Evolutionary conservation across 805 yeast species (phyloP).

Genomic region (Komagataella pastoris): DNA sequence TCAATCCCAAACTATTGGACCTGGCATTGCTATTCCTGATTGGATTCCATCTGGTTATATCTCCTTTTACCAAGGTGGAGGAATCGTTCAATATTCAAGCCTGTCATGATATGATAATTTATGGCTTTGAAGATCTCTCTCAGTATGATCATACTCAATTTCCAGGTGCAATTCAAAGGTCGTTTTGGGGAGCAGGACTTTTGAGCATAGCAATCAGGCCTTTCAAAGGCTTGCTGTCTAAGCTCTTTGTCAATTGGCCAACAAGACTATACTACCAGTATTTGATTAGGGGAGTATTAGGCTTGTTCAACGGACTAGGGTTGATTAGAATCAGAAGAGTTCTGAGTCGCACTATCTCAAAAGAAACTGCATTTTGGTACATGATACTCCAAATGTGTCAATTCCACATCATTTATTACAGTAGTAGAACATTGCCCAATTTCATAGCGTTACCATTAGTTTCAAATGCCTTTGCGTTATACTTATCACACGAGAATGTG

Average conservation of each 20-base stretch:
- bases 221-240: constrained; percentile 6
- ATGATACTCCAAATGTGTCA: constrained; percentile 46
- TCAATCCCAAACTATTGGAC: constrained; percentile 5
- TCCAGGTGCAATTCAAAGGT: constrained; percentile 85
- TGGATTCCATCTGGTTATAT: constrained; percentile 31
- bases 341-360: constrained; percentile 12
- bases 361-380: constrained; percentile 39
- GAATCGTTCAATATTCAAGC: constrained; percentile 91
- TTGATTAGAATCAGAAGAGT: constrained; percentile 37
- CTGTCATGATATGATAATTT: constrained; percentile 60
- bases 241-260: constrained; percentile 3
- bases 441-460: constrained; percentile 70
- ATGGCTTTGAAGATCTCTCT: constrained; percentile 35
- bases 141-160: constrained; percentile 63
- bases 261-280: constrained; percentile 34
- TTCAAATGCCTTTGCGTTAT: constrained; percentile 35
- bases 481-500: constrained; percentile 33
- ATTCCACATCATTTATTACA: constrained; percentile 70
- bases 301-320: constrained; percentile 42
- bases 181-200: constrained; percentile 60
- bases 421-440: constrained; percentile 84
- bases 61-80: constrained; percentile 89
- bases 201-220: constrained; percentile 35
- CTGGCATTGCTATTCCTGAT: constrained; percentile 29
- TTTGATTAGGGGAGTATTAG: constrained; percentile 46